Evolutionary conservation across 805 yeast species (phyloP).

Genomic region (Candida germanica): DNA sequence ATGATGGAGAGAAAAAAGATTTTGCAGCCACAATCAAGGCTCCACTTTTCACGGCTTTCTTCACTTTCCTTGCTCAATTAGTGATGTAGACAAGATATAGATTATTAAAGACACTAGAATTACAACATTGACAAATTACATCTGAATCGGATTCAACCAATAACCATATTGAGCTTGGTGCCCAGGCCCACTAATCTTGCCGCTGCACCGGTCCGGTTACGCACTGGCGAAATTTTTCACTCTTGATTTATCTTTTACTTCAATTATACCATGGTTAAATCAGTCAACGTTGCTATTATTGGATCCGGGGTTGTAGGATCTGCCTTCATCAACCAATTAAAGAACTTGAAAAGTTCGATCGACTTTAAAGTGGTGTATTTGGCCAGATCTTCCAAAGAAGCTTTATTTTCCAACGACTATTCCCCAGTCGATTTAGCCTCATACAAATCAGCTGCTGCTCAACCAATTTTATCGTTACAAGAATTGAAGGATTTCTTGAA

Average conservation of each 20-base stretch:
- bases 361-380: conserved; percentile 75
- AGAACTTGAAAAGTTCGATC: conserved; percentile 55
- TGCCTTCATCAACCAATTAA: conserved; percentile 81
- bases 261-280: conserved; percentile 15
- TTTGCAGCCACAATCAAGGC: not conserved
- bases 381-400: conserved; percentile 66
- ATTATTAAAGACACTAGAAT: no score
- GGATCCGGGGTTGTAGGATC: conserved; percentile 96
- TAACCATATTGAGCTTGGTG: no score
- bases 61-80: no score
- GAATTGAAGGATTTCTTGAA: conserved; percentile 62
- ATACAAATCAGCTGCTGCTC: conserved; percentile 52
- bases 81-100: no score
- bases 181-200: no score
- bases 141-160: no score
- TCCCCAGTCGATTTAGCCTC: conserved; percentile 61
- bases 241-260: not conserved
- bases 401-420: conserved; percentile 67
- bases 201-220: no score
- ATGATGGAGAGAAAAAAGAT: conserved; percentile 5
- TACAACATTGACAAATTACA: no score
- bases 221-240: not conserved
- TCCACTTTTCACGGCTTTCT: not conserved
- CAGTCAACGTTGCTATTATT: conserved; percentile 44
- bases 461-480: conserved; percentile 50